Evolutionary conservation across 352 stramenopile species (phyloP).

Genomic region (Halophytophthora batemanensis): DNA sequence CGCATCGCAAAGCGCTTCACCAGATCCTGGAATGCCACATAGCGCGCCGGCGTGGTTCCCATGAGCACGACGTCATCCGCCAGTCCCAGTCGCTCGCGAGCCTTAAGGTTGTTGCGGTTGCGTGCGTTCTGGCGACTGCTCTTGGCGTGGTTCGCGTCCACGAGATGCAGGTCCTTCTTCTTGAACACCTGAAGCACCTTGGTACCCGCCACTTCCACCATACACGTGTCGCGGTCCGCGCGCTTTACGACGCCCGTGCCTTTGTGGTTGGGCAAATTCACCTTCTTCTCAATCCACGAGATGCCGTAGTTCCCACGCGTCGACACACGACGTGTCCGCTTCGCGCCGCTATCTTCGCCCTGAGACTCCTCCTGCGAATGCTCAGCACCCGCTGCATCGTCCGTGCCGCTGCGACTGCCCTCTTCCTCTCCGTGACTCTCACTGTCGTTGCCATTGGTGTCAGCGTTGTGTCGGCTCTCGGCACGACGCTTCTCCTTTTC

Average conservation of each 20-base stretch:
- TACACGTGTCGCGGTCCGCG: constrained; percentile 83
- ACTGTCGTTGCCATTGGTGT: constrained; percentile 40
- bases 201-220: constrained; percentile 67
- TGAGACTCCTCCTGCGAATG: constrained; percentile 72
- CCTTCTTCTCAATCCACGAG: constrained; percentile 86
- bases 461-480: constrained; percentile 22
- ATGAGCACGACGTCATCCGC: constrained; percentile 74
- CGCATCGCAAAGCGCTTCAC: constrained; percentile 84
- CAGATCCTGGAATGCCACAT: constrained; percentile 80
- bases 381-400: constrained; percentile 47
- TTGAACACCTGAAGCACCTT: constrained; percentile 83
- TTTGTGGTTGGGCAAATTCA: constrained; percentile 75
- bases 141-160: constrained; percentile 56
- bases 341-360: constrained; percentile 63
- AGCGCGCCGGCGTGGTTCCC: constrained; percentile 77
- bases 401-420: constrained; percentile 40
- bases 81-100: constrained; percentile 68
- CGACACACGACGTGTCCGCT: constrained; percentile 64
- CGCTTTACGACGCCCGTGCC: constrained; percentile 78
- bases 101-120: constrained; percentile 70
- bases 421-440: constrained; percentile 58
- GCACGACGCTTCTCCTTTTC: constrained; percentile 53
- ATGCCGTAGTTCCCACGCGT: constrained; percentile 82
- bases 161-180: constrained; percentile 83
- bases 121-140: constrained; percentile 48